Conservation (phyloP, 2,329 filamentous ascomycete species). For the Cladosporium cucumerinum region DNA sequence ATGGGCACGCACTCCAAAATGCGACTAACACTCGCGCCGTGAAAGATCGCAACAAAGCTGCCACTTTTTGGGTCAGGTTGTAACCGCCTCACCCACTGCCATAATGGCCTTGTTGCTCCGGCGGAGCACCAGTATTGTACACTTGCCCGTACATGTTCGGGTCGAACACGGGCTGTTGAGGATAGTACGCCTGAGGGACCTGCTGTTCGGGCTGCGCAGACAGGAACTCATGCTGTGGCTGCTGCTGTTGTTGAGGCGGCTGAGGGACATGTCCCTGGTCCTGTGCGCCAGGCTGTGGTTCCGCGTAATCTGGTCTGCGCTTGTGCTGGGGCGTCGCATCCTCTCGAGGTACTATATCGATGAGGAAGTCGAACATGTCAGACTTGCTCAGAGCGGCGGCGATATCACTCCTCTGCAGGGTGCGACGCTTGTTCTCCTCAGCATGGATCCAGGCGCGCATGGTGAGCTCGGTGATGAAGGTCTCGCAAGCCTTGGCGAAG, state of each 20-base stretch:
- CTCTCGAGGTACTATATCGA: conserved; percentile 96
- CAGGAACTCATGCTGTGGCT: conserved; percentile 63
- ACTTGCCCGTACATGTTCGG: conserved; percentile 68
- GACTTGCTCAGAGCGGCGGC: conserved; percentile 93
- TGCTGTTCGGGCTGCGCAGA: conserved; percentile 57
- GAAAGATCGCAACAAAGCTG: not conserved
- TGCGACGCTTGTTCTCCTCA: conserved; percentile 96
- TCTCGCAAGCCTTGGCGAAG: conserved; percentile 97
- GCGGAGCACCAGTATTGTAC: conserved; percentile 5
- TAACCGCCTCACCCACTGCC: not conserved
- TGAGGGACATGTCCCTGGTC: conserved; percentile 31
- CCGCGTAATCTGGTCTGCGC: conserved; percentile 49
- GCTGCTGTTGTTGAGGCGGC: conserved; percentile 52
- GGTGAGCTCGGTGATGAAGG: conserved; percentile 91
- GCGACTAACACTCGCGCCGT: not conserved
- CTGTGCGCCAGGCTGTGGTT: conserved; percentile 39
- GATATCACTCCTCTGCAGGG: conserved; percentile 92
- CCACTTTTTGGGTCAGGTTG: not conserved
- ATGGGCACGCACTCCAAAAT: not conserved
- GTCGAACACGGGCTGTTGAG: conserved; percentile 69
- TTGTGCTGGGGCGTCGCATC: conserved; percentile 86
- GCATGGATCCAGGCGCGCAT: conserved; percentile 99
- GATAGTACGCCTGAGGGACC: conserved; percentile 69
- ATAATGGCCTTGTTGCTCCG: conserved; percentile 13
- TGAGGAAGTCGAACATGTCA: conserved; percentile 99